Evolutionary conservation across 208 protist species (phyloP), one percentile per base, ranked within the genome.

Genomic region (Trypanosomatidae sp.): DNA sequence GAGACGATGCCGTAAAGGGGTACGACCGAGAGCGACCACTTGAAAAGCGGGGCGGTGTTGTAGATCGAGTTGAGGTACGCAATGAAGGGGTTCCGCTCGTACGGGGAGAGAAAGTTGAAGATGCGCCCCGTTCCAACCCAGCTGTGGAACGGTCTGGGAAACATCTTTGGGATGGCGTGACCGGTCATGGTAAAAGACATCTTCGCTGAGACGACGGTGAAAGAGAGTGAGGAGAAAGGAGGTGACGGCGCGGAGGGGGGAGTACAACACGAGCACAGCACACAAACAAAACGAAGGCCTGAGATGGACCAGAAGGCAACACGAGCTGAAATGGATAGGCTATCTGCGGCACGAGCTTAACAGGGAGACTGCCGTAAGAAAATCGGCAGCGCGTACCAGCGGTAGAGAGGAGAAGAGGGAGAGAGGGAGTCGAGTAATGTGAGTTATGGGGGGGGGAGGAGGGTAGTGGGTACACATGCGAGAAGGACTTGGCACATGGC

Each of bases 1-100:
- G 82, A 69, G 55, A 97, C 84, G 72, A 97, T 95, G 39, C 89
- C 87, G 74, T 87, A 92, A n/a, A 97, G 74, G 19, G 92, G 92
- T 13, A 97, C 90, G 65, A 92, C 90, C 36, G 88, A 94, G 43
- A 97, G 85, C 1, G 88, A 90, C 92, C 90, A 95, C 88, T 97
- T 97, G 77, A 95, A 92, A 7, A 91, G 76, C 8, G 92, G 92
- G 3, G 92, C 91, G 15, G 71, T 69, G 77, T 97, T 97, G 74
- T 95, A 97, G 28, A 86, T 91, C 8, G 89, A 92, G 81, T 97
- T 97, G 41, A 95, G 46, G 81, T 93, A 95, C 36, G 80, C 84
- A n/a, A 97, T 70, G 10, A 76, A 39, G 15, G 66, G 56, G 71
- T 94, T 91, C 66, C 79, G 84, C 77, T 97, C 92, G 62, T 89